phyloP scores from a whole-genome alignment of 139 green algal species.

The Chlamydomonas sp. region DNA sequence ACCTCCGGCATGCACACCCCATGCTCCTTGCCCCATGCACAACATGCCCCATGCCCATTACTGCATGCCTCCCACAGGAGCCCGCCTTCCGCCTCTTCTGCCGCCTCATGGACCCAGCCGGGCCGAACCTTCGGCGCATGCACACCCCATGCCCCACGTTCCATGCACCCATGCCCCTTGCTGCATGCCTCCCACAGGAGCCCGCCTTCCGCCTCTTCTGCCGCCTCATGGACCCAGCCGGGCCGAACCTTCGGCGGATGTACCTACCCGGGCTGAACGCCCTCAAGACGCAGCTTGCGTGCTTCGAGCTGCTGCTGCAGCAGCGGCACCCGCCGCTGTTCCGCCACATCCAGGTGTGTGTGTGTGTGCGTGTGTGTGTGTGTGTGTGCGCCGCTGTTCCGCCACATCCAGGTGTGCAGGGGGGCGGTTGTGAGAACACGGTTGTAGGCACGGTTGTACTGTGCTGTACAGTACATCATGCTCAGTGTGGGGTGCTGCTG shows the following conservation, averaged over 20 bases:
- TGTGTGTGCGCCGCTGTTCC: too few species aligned
- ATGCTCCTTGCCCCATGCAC: too few species aligned
- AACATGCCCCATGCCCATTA: too few species aligned
- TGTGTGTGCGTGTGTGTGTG: too few species aligned
- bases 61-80: slow-evolving; percentile 74
- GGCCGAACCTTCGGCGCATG: slow-evolving; percentile 57
- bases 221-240: slow-evolving; percentile 48
- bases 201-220: slow-evolving; percentile 45
- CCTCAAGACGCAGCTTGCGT: slow-evolving; percentile 54
- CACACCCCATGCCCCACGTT: background rate
- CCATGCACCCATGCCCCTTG: too few species aligned
- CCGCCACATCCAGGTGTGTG: slow-evolving; percentile 2
- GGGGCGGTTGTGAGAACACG: too few species aligned
- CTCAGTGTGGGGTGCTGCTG: too few species aligned
- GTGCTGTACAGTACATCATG: too few species aligned
- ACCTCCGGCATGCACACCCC: too few species aligned
- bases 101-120: slow-evolving; percentile 48
- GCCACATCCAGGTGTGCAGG: too few species aligned
- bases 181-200: background rate
- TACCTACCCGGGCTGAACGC: slow-evolving; percentile 72
- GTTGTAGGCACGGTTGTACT: too few species aligned
- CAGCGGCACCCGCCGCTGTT: slow-evolving; percentile 37
- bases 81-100: slow-evolving; percentile 74
- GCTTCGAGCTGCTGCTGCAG: slow-evolving; percentile 42
- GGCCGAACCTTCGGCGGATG: slow-evolving; percentile 62